A percentile compares a stretch with the other conserved stretches of the same genome.
These are phyloP conservation scores for Fonsecaea monophora DNA, from an alignment of 2,329 filamentous ascomycete species.

Conservation along the genomic window DNA sequence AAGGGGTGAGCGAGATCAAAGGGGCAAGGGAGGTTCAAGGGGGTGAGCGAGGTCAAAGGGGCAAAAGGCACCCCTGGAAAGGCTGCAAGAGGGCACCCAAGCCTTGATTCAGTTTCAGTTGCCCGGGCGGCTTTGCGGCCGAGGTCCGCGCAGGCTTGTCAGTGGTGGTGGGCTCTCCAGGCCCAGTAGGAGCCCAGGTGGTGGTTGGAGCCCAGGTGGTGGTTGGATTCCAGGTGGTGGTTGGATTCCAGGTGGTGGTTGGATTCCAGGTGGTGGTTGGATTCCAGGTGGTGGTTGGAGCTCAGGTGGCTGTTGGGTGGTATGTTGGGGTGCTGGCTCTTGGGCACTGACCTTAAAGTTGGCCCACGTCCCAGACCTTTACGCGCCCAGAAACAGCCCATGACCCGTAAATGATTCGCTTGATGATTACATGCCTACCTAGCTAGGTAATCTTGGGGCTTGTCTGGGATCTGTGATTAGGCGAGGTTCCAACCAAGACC, in stretches of 20 bases:
- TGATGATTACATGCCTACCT: neutral
- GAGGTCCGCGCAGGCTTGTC: conserved; percentile 4
- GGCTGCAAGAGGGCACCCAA: no score
- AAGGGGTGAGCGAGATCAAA: no score
- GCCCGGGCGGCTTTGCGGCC: neutral
- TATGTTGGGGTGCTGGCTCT: no score
- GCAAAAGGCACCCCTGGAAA: no score
- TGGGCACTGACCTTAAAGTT: neutral
- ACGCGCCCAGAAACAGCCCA: conserved; percentile 3
- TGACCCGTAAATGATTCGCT: neutral
- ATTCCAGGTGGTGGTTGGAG: no score
- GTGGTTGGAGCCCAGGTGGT: neutral
- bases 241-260: no score
- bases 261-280: no score
- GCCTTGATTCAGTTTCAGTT: neutral
- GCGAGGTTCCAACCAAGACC: neutral
- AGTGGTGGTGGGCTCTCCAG: neutral
- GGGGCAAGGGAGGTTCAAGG: no score
- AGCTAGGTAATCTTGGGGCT: neutral
- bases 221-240: no score
- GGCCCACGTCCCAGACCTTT: neutral
- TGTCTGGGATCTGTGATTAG: neutral
- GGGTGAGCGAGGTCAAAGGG: no score
- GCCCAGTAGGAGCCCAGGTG: neutral
- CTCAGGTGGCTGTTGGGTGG: neutral